Percentiles rank a stretch among this genome's conserved stretches.
Conservation (phyloP, 495 filamentous ascomycete species). For the Neurospora pannonica region DNA sequence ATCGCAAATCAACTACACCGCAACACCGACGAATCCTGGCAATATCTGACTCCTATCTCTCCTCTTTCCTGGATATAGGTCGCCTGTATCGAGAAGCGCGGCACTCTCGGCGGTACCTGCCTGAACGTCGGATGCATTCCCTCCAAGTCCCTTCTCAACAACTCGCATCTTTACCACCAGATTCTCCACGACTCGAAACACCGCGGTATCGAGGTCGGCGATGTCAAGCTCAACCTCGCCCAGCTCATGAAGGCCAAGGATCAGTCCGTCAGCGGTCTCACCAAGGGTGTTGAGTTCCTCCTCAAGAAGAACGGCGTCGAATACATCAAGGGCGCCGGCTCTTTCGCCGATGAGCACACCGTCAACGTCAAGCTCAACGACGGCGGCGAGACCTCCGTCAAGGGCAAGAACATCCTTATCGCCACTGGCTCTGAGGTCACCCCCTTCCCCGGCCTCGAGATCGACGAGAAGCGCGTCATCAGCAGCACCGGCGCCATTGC, state of each 20-base stretch:
- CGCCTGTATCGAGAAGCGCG: conserved; percentile 97
- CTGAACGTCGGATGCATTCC: conserved; percentile 99
- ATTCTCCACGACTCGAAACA: conserved; percentile 94
- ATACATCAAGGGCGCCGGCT: conserved; percentile 85
- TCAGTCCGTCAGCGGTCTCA: conserved; percentile 75
- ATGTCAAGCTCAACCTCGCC: conserved; percentile 88
- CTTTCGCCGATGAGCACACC: conserved; percentile 83
- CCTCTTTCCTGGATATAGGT: conserved; percentile 48
- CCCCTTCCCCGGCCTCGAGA: conserved; percentile 88
- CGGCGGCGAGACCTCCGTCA: conserved; percentile 73
- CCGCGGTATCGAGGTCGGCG: conserved; percentile 86
- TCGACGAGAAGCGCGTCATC: conserved; percentile 95
- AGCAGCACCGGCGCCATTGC: conserved; percentile 92
- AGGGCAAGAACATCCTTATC: conserved; percentile 95
- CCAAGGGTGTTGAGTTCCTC: conserved; percentile 94
- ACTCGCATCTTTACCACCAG: conserved; percentile 97
- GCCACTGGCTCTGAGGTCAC: conserved; percentile 91
- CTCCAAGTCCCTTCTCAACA: conserved; percentile 98
- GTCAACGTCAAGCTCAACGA: conserved; percentile 82
- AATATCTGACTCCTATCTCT: conserved; percentile 4
- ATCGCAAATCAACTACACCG: not conserved
- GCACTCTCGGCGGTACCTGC: conserved; percentile 89
- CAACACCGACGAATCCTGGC: not conserved
- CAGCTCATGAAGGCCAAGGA: conserved; percentile 99
- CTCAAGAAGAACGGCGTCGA: conserved; percentile 99